phyloP scores from a whole-genome alignment of 225 moss, liverwort and hornwort genomes.

The Pleurozium schreberi region DNA sequence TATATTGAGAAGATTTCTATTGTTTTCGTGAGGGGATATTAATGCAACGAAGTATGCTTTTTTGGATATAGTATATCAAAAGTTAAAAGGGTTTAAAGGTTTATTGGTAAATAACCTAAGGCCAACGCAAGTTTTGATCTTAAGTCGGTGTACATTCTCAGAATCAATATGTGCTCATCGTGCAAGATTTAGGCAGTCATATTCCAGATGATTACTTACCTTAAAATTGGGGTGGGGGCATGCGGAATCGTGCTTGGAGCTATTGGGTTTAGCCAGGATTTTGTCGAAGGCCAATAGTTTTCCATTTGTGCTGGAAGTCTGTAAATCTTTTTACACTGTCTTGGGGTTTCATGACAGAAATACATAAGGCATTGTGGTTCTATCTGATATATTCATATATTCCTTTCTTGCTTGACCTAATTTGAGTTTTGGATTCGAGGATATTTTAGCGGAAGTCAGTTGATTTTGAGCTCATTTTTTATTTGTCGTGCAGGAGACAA shows the following conservation, averaged over 20 bases:
- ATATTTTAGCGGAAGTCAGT: not conserved
- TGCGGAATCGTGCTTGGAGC: not conserved
- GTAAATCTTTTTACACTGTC: not conserved
- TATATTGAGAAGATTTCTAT: not conserved
- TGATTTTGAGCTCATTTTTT: not conserved
- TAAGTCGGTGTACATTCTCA: not conserved
- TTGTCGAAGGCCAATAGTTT: not conserved
- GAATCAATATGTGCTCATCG: not conserved
- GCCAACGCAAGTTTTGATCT: not conserved
- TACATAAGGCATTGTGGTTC: not conserved
- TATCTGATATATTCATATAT: not conserved
- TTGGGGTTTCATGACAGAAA: not conserved
- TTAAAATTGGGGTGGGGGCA: not conserved
- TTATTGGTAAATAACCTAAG: not conserved
- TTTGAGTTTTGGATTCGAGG: not conserved
- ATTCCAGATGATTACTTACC: not conserved
- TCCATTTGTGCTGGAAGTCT: not conserved
- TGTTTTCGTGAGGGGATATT: not conserved
- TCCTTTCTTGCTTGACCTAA: not conserved
- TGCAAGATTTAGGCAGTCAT: not conserved
- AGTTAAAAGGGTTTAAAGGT: not conserved
- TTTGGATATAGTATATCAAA: not conserved
- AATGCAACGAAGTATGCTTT: not conserved
- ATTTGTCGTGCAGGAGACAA: constrained; percentile 8
- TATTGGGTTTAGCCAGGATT: not conserved